Percentiles rank a stretch among this genome's conserved stretches.
phyloP scores from a whole-genome alignment of 495 filamentous ascomycete species.

The Lophiostoma macrostomum region DNA sequence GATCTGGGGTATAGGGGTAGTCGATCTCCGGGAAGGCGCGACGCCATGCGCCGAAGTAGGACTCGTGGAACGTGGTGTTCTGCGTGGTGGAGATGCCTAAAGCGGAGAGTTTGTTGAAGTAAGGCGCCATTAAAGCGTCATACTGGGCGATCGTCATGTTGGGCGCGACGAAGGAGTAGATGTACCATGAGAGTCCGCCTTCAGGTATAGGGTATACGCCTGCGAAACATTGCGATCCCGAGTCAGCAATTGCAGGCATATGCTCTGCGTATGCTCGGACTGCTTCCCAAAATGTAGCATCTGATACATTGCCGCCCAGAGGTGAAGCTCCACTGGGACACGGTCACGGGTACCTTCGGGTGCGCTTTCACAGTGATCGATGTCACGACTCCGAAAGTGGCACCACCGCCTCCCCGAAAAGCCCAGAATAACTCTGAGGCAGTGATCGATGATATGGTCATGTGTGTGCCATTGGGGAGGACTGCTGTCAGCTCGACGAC shows the following conservation, averaged over 20 bases:
- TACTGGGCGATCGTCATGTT: conserved; percentile 2
- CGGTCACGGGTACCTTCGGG: conserved; percentile 13
- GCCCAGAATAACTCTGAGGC: conserved; percentile 30
- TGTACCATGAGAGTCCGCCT: conserved; percentile 1
- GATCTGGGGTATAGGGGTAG: background rate
- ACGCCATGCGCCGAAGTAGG: conserved; percentile 1
- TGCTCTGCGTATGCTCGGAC: conserved; percentile 4
- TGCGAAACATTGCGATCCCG: conserved; percentile 4
- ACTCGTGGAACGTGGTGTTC: conserved; percentile 3
- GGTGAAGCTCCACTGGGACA: conserved; percentile 2
- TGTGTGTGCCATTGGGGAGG: conserved; percentile 7
- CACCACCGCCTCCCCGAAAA: conserved; percentile 23
- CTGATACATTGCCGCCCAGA: background rate
- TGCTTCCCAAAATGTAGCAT: conserved; percentile 9
- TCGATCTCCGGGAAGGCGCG: background rate
- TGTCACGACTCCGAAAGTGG: conserved; percentile 26
- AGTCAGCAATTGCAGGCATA: background rate
- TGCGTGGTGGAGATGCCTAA: background rate
- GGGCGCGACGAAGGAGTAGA: conserved; percentile 12
- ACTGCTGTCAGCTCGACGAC: conserved; percentile 11
- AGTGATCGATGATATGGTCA: background rate
- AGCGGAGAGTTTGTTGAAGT: conserved; percentile 1
- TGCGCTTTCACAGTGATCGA: conserved; percentile 13
- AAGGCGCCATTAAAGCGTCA: conserved; percentile 8
- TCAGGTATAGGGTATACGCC: background rate